Evolutionary conservation across 768 basidiomycete genomes (phyloP), one percentile per base, ranked within the genome.

Genomic region (Tricholoma flavovirens): DNA sequence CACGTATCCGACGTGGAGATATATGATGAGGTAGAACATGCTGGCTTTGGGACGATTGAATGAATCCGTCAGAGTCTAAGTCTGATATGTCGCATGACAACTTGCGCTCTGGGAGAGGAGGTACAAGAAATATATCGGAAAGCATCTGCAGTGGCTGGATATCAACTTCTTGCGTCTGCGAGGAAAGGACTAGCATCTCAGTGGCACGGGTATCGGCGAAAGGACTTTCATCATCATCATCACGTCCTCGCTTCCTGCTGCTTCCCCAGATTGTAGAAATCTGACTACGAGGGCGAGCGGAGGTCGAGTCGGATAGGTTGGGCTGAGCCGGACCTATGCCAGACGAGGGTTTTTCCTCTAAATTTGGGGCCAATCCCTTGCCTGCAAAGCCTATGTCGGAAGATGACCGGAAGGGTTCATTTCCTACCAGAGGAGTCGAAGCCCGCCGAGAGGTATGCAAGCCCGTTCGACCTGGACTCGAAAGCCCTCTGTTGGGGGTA

Each of bases 41-140:
- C 53, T 73, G 73, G 53, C 66, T 72, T 60, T 75, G 75, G 9
- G 75, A 75, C 7, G 75, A 75, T 40, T 55, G 55, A 17, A 74
- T 59, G 46, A 62, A 58, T 38, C 67, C 63, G 6, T 63, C 50
- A 17, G 64, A 60, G 8, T 60, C 56, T 17, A 51, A 45, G 11
- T 60, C 56, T 22, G 53, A 24, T 10, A 26, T 33, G 21, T 17
- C n/a, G 42, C 10, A 12, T 15, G n/a, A 49, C 42, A 14, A 35
- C 19, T 6, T 14, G 19, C 9, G 19, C 21, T 21, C 17, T 5
- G 42, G 36, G 15, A 29, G 49, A 32, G 19, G 29, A 38, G 33
- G 55, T 50, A 40, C 30, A 30, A 55, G 33, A 5, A 14, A 30
- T 21, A 49, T 17, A 17, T 26, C 42, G 26, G 42, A 10, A 14